A percentile compares a stretch with the other conserved stretches of the same genome.
phyloP scores from a whole-genome alignment of 352 stramenopile species.

The Pseudoperonospora humuli region DNA sequence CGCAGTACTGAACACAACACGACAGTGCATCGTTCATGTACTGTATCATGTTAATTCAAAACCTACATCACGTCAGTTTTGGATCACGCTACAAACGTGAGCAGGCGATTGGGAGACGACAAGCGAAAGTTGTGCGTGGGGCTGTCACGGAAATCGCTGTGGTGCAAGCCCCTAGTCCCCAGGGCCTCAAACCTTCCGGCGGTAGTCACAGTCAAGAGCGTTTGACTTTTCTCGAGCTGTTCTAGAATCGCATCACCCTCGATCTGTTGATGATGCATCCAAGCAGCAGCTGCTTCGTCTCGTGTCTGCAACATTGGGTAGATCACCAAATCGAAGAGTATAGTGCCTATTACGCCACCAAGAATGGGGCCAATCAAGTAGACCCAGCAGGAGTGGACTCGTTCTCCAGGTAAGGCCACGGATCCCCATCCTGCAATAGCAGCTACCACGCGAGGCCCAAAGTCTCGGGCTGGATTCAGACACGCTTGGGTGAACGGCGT shows the following conservation, averaged over 20 bases:
- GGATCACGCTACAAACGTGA: conserved; percentile 14
- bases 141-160: conserved; percentile 32
- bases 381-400: conserved; percentile 44
- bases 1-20: too few relatives aligned
- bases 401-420: conserved; percentile 31
- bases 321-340: conserved; percentile 48
- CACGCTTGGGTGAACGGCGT: conserved; percentile 61
- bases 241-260: conserved; percentile 26
- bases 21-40: too few relatives aligned
- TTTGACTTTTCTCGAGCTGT: conserved; percentile 27
- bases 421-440: conserved; percentile 51
- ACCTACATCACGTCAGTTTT: too few relatives aligned
- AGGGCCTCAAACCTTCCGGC: conserved; percentile 14
- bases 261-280: conserved; percentile 24
- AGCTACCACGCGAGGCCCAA: conserved; percentile 59
- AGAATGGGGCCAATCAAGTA: conserved; percentile 58
- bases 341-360: conserved; percentile 39
- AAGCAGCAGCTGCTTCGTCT: conserved; percentile 16
- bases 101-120: conserved; percentile 26
- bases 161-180: conserved; percentile 12
- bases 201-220: conserved; percentile 12
- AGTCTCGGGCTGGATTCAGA: conserved; percentile 73
- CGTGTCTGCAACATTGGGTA: conserved; percentile 17
- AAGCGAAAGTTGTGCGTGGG: conserved; percentile 29
- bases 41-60: too few relatives aligned